A percentile compares a stretch with the other conserved stretches of the same genome.
Conservation (phyloP, 352 stramenopile genomes). For the Pythium plurisporium region DNA sequence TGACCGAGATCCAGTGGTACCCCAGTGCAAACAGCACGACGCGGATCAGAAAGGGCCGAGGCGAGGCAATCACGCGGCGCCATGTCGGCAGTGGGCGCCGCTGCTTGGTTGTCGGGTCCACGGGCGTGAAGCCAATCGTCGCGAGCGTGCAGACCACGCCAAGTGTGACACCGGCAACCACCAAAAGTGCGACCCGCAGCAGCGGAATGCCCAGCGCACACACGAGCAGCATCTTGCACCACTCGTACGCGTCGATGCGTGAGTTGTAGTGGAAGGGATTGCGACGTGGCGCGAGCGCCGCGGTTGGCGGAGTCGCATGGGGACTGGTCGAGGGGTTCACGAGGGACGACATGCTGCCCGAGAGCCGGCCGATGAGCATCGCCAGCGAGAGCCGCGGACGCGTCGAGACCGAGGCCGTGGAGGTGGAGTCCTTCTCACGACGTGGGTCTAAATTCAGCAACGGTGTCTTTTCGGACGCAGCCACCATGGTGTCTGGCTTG, state of each 20-base stretch:
- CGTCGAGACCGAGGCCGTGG: neutral
- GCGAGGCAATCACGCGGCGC: slow-evolving; percentile 34
- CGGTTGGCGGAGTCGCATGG: neutral
- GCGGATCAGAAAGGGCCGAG: slow-evolving; percentile 41
- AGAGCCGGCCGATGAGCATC: slow-evolving; percentile 6
- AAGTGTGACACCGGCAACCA: slow-evolving; percentile 31
- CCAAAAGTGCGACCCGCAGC: slow-evolving; percentile 41
- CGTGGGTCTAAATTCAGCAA: slow-evolving; percentile 11
- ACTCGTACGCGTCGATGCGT: slow-evolving; percentile 52
- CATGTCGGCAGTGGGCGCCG: slow-evolving; percentile 32
- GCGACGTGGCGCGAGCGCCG: neutral
- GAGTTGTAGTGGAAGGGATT: slow-evolving; percentile 67
- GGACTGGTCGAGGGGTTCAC: neutral
- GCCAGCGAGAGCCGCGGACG: neutral
- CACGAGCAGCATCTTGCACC: slow-evolving; percentile 46
- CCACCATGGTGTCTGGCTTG: neutral
- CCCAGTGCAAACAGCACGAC: slow-evolving; percentile 51
- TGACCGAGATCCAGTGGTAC: slow-evolving; percentile 65
- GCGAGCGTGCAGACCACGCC: slow-evolving; percentile 40
- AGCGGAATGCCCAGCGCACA: slow-evolving; percentile 57
- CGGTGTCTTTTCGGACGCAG: neutral
- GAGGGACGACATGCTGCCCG: neutral
- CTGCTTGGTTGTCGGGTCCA: slow-evolving; percentile 30
- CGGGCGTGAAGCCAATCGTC: slow-evolving; percentile 43
- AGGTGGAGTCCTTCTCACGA: slow-evolving; percentile 2